phyloP scores from a whole-genome alignment of 1,139 yeast species.

The Yamadazyma atmosphaerica region DNA sequence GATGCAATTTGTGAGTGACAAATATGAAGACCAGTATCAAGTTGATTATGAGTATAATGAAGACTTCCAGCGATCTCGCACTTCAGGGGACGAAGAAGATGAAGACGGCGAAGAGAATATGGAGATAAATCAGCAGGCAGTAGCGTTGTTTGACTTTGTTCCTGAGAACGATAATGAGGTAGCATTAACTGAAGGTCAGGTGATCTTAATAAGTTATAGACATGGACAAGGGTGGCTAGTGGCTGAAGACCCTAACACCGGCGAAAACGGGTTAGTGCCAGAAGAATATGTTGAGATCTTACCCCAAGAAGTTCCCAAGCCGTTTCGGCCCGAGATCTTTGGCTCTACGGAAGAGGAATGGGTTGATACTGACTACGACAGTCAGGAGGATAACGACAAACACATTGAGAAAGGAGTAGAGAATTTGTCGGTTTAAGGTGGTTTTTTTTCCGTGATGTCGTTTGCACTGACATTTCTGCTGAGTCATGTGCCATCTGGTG shows the following conservation, averaged over 20 bases:
- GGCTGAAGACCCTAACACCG: conserved; percentile 77
- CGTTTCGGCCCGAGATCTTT: conserved; percentile 46
- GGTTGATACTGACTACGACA: conserved; percentile 30
- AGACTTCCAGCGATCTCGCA: too few species aligned
- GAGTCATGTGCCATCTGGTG: too few species aligned
- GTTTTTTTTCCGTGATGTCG: too few species aligned
- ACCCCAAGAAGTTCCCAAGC: conserved; percentile 41
- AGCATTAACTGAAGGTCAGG: conserved; percentile 74
- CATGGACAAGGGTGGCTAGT: conserved; percentile 99
- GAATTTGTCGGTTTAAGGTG: not conserved
- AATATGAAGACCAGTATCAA: too few species aligned
- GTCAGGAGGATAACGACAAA: conserved; percentile 24
- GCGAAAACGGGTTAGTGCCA: conserved; percentile 91
- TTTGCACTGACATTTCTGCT: too few species aligned
- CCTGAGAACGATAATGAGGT: conserved; percentile 97
- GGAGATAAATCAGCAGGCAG: conserved; percentile 57
- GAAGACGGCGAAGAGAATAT: conserved; percentile 25
- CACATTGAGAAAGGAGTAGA: conserved; percentile 4
- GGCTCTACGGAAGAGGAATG: conserved; percentile 8
- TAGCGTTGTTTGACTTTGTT: conserved; percentile 84
- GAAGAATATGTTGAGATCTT: conserved; percentile 83
- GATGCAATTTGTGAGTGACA: too few species aligned
- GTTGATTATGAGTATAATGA: conserved; percentile 10
- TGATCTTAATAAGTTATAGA: conserved; percentile 81
- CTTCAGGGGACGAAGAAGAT: too few species aligned